Evolutionary conservation across 345 rosid species (phyloP), one percentile per base, ranked within the genome.

Genomic region (Lepidium africanum): DNA sequence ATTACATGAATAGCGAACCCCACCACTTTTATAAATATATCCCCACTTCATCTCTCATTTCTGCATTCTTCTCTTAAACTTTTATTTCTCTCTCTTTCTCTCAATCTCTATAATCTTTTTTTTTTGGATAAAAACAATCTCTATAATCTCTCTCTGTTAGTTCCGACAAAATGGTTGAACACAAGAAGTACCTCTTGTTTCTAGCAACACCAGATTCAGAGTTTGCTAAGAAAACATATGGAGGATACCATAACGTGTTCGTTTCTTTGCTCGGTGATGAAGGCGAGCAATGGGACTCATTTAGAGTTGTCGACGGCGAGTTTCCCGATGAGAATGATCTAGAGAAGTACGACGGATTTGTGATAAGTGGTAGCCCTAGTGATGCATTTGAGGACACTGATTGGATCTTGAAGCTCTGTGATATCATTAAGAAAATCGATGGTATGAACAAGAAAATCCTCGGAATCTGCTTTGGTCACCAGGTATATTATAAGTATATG

Each of bases 401-500:
- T 8, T 92, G 96, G 98, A 84, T 92, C 70, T 75, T 85, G 63
- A 81, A 81, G 77, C 88, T 92, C 13, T 79, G 85, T 74, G 70
- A 75, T 65, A 74, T 89, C 10, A 54, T 87, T 53, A 86, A 79
- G 57, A 85, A 84, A 65, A 70, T 90, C 6, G 88, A 86, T 76
- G 79, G 78, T 65, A 85, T 87, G 98, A 68, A 79, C 76, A 87
- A 87, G 80, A 90, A 87, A 67, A 72, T 92, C 21, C 84, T 87
- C 5, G 96, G 96, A 2, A 72, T 92, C 71, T 92, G 96, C 90
- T 92, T 92, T 63, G 98, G 98, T 53, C 98, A 92, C 65, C 96
- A 92, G 93, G 98, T 91, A 39, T 62, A 11, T 37, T 49, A 9
- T 30, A 30, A 5, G 5, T 30, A 30, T 30, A 6, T 30, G 6